These are phyloP conservation scores for Elongisporangium undulatum DNA, from an alignment of 352 stramenopile species.

Conservation along the genomic window DNA sequence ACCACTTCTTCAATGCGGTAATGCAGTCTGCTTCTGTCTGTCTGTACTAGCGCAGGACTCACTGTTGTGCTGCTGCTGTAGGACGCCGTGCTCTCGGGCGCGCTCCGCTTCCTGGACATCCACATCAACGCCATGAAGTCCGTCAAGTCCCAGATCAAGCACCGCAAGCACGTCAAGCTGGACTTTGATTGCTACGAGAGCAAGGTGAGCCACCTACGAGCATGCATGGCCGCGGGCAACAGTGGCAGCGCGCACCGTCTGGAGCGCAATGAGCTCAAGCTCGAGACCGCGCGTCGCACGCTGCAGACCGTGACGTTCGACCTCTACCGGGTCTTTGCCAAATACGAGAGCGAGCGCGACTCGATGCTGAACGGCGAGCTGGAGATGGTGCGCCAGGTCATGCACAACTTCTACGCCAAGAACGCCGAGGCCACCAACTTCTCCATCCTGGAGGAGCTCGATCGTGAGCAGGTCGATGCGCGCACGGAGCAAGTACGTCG, in stretches of 20 bases:
- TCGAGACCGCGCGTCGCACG: conserved; percentile 31
- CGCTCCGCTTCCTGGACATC: conserved; percentile 64
- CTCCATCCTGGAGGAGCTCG: conserved; percentile 45
- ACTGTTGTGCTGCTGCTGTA: conserved; percentile 7
- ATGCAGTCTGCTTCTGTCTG: background rate
- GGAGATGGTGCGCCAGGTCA: conserved; percentile 76
- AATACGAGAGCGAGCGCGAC: conserved; percentile 72
- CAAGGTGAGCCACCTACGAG: conserved; percentile 37
- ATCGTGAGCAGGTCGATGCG: conserved; percentile 38
- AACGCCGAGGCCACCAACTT: conserved; percentile 71
- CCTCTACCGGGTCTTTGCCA: conserved; percentile 71
- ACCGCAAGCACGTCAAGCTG: conserved; percentile 62
- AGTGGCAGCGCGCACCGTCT: conserved; percentile 20
- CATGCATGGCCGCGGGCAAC: conserved; percentile 10
- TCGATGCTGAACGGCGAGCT: conserved; percentile 76
- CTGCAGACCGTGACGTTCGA: conserved; percentile 54
- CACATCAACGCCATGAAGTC: conserved; percentile 78
- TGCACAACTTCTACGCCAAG: conserved; percentile 75
- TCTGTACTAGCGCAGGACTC: background rate
- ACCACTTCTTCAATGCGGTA: conserved; percentile 71
- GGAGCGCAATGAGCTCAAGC: conserved; percentile 57
- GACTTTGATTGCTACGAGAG: conserved; percentile 68
- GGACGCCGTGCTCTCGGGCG: conserved; percentile 57
- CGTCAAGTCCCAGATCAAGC: conserved; percentile 61
- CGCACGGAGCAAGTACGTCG: conserved; percentile 39